Percentiles rank a stretch among this genome's conserved stretches.
phyloP scores from a whole-genome alignment of 2,329 filamentous ascomycete species.

The Apiospora kogelbergensis region DNA sequence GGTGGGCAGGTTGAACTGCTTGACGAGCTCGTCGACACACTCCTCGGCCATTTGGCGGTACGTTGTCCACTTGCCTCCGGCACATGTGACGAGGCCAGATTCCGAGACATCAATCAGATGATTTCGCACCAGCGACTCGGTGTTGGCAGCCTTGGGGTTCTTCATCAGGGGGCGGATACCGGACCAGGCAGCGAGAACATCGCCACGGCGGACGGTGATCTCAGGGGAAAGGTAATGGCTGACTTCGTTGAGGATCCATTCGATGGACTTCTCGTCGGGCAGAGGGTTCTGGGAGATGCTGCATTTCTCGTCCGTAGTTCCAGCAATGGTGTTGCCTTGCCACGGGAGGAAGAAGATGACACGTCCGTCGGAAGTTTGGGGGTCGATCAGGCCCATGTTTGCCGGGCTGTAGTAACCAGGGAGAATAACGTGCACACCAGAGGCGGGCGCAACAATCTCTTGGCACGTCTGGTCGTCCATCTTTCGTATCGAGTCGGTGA shows the following conservation, averaged over 20 bases:
- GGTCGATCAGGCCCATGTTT: slow-evolving; percentile 86
- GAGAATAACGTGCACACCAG: slow-evolving; percentile 82
- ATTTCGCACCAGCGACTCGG: slow-evolving; percentile 83
- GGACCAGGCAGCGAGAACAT: slow-evolving; percentile 89
- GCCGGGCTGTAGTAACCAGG: slow-evolving; percentile 84
- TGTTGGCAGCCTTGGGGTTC: slow-evolving; percentile 82
- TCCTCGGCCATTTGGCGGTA: slow-evolving; percentile 94
- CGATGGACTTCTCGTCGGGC: slow-evolving; percentile 79
- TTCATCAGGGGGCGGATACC: slow-evolving; percentile 84
- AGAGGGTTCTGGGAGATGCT: slow-evolving; percentile 71
- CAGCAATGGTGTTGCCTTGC: slow-evolving; percentile 91
- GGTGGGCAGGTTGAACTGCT: slow-evolving; percentile 63
- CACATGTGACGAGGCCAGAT: slow-evolving; percentile 80
- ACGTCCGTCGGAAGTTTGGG: slow-evolving; percentile 81
- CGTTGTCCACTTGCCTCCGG: slow-evolving; percentile 90
- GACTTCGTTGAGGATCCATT: slow-evolving; percentile 85
- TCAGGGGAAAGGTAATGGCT: slow-evolving; percentile 79
- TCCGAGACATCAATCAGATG: slow-evolving; percentile 79
- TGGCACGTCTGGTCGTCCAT: slow-evolving; percentile 72
- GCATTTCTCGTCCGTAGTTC: slow-evolving; percentile 80
- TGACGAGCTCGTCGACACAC: slow-evolving; percentile 77
- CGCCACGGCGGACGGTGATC: slow-evolving; percentile 79
- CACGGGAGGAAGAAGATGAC: slow-evolving; percentile 93
- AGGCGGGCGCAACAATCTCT: slow-evolving; percentile 83
- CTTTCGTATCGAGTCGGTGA: slow-evolving; percentile 82